Evolutionary conservation across 352 stramenopile genomes (phyloP), one percentile per base, ranked within the genome.

Genomic region (Globisporangium cystogenes): DNA sequence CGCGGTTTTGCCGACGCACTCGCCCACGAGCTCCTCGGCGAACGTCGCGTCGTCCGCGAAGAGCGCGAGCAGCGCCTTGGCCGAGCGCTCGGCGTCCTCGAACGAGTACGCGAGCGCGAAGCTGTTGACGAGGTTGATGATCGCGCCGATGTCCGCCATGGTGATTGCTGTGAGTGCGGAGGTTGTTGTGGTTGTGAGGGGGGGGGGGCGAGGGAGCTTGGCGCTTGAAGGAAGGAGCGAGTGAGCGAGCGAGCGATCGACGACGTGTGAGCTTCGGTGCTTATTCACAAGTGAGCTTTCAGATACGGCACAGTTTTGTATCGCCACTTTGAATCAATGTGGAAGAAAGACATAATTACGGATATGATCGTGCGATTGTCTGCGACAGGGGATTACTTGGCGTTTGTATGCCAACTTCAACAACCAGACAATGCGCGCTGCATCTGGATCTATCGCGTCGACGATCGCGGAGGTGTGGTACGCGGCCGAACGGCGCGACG

Each of bases 41-140:
- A 90, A 88, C 23, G 57, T 75, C 12, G 82, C 82, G 67, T 93
- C 78, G 27, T 81, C 70, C 31, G 70, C 70, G 64, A 93, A 93
- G 51, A 88, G 72, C 48, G 62, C 61, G 52, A 93, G 60, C 12
- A 93, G 64, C 50, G 75, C 60, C 65, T 86, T 74, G 42, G 83
- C 64, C 21, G 76, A 90, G 62, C 74, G 72, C 36, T 89, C 76
- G n/a, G 63, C 68, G 57, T 89, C 72, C 63, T 91, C 77, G 20
- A 91, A 70, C 68, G 80, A 88, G 65, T 89, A 93, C 45, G 73
- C 64, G 24, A 82, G 68, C 60, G 82, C 82, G 53, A 91, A 93
- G 51, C 64, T 72, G 73, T 93, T 93, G 36, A 93, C 74, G 60
- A 93, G 72, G 74, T 91, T 93, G 53, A 90, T 76, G 59, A 93